Evolutionary conservation across 2,329 filamentous ascomycete species (phyloP).

Genomic region (Pestalotiopsis sp.): DNA sequence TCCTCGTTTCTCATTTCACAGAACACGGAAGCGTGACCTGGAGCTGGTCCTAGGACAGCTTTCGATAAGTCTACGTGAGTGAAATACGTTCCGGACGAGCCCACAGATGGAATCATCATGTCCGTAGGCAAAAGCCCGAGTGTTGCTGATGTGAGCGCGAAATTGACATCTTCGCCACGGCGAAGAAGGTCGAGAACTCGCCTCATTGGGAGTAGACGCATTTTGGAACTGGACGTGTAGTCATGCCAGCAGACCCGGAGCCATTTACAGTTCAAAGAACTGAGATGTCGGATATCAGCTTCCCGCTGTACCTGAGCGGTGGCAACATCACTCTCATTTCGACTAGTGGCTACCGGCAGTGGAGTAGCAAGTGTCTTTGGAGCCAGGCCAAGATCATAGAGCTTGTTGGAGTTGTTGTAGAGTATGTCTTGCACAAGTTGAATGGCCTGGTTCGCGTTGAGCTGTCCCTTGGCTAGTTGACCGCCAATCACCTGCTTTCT

Average conservation of each 20-base stretch:
- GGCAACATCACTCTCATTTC: slow-evolving; percentile 30
- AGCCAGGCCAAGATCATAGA: slow-evolving; percentile 64
- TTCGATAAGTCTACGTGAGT: slow-evolving; percentile 67
- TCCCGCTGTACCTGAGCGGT: slow-evolving; percentile 23
- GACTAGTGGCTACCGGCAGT: neutral
- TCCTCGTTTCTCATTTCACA: slow-evolving; percentile 64
- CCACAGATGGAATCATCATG: slow-evolving; percentile 50
- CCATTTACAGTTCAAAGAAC: slow-evolving; percentile 55
- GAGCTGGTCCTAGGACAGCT: slow-evolving; percentile 58
- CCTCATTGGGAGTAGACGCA: slow-evolving; percentile 67
- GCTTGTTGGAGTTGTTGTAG: slow-evolving; percentile 75
- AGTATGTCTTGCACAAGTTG: slow-evolving; percentile 67
- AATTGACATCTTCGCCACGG: slow-evolving; percentile 42
- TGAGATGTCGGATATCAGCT: slow-evolving; percentile 28
- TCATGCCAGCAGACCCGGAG: slow-evolving; percentile 79
- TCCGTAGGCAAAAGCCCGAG: slow-evolving; percentile 73
- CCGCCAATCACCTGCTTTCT: slow-evolving; percentile 57
- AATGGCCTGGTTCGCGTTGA: slow-evolving; percentile 64
- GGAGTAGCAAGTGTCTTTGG: neutral
- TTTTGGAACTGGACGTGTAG: slow-evolving; percentile 69
- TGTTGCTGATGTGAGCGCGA: slow-evolving; percentile 66
- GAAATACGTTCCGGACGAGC: slow-evolving; percentile 65
- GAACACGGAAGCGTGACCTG: slow-evolving; percentile 66
- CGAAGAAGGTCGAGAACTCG: slow-evolving; percentile 52
- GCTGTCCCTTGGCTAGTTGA: slow-evolving; percentile 64